These are phyloP conservation scores for Eucalyptus cloeziana DNA, from an alignment of 345 rosid species.

Conservation along the genomic window DNA sequence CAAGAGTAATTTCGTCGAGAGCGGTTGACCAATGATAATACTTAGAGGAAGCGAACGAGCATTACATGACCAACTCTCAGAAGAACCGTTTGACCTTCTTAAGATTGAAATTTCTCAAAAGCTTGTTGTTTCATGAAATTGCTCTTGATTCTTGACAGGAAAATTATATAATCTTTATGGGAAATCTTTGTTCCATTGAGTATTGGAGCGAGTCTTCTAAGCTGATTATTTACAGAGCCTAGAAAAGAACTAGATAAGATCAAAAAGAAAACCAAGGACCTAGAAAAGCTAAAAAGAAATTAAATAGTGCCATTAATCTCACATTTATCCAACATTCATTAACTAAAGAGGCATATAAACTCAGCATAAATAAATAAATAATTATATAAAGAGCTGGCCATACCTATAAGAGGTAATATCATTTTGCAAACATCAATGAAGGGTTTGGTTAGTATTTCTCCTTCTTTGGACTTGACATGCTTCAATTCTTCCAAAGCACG, in stretches of 20 bases:
- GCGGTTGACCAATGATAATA: background rate
- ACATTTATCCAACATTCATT: background rate
- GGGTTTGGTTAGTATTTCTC: conserved; percentile 71
- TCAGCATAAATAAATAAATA: background rate
- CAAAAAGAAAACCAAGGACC: background rate
- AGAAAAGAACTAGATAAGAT: background rate
- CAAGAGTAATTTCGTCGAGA: background rate
- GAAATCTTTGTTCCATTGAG: background rate
- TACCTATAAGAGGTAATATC: conserved; percentile 64
- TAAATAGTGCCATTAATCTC: background rate
- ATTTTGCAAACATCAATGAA: conserved; percentile 73
- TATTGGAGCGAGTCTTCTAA: background rate
- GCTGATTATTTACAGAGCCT: background rate
- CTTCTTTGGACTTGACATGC: conserved; percentile 46
- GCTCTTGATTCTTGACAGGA: background rate
- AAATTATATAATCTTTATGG: background rate
- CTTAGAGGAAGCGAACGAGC: background rate
- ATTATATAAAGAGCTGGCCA: background rate
- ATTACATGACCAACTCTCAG: background rate
- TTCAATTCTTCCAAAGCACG: conserved; percentile 74
- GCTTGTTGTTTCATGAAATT: background rate
- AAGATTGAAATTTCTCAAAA: background rate
- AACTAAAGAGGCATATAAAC: background rate
- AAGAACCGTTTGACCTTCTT: background rate
- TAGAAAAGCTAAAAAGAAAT: background rate